Percentiles rank a stretch among this genome's conserved stretches.
phyloP scores from a whole-genome alignment of 352 stramenopile species.

The Aphanomyces invadans region DNA sequence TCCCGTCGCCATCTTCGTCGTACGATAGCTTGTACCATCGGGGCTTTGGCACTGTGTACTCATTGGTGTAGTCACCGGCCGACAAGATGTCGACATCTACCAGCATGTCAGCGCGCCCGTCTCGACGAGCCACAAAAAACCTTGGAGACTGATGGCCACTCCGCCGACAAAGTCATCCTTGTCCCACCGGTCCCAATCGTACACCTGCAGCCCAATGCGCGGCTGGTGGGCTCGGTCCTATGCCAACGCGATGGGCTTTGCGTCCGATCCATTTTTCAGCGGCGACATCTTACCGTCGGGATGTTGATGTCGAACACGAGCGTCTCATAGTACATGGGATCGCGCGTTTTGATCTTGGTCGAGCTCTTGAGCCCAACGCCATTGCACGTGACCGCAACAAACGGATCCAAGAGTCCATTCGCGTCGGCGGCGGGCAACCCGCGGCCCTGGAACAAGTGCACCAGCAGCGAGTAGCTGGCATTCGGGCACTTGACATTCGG shows the following conservation, averaged over 20 bases:
- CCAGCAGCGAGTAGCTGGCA: constrained; percentile 72
- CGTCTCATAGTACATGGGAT: constrained; percentile 83
- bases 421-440: constrained; percentile 60
- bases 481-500: constrained; percentile 46
- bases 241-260: not conserved
- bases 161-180: constrained; percentile 63
- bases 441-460: constrained; percentile 76
- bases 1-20: constrained; percentile 39
- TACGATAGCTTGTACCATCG: constrained; percentile 69
- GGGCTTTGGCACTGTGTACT: constrained; percentile 50
- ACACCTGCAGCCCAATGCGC: constrained; percentile 67
- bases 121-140: not conserved
- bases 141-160: constrained; percentile 22
- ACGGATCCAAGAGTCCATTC: constrained; percentile 71
- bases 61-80: constrained; percentile 48
- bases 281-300: constrained; percentile 29
- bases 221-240: constrained; percentile 52
- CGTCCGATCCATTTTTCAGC: too few species aligned
- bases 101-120: constrained; percentile 40
- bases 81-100: constrained; percentile 50
- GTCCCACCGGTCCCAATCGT: constrained; percentile 67
- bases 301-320: constrained; percentile 66
- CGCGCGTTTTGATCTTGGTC: constrained; percentile 52
- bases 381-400: constrained; percentile 77
- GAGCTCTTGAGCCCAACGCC: constrained; percentile 57